Evolutionary conservation across 345 rosid genomes (phyloP).

Genomic region (Salix purpurea): DNA sequence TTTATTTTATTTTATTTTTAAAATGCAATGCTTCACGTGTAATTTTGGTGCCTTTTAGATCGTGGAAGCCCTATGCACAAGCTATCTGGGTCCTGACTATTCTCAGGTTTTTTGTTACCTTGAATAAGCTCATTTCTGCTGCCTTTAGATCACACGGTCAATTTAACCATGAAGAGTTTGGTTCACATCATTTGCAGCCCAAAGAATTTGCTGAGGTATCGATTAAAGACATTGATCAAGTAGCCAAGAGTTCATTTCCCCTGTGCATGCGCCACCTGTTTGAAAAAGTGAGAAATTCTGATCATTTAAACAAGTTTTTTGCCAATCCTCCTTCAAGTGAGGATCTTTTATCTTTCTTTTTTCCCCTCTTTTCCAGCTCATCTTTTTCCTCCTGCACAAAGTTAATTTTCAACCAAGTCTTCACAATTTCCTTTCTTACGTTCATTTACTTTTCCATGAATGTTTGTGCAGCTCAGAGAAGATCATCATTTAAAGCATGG

Average conservation of each 20-base stretch:
- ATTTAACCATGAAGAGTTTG: constrained; percentile 1
- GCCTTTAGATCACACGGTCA: constrained; percentile 1
- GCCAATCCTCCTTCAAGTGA: not conserved
- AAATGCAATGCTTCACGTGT: constrained; percentile 1
- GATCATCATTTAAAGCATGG: constrained; percentile 96
- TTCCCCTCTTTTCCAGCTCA: not conserved
- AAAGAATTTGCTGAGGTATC: constrained; percentile 68
- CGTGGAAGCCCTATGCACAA: constrained; percentile 67
- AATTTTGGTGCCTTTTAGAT: constrained; percentile 41
- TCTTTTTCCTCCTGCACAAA: not conserved
- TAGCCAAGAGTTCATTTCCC: constrained; percentile 79
- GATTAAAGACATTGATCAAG: constrained; percentile 69
- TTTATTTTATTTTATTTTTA: not conserved
- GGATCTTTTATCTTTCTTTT: not conserved
- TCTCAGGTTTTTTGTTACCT: constrained; percentile 53
- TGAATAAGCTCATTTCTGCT: not conserved
- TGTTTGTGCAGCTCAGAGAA: constrained; percentile 62
- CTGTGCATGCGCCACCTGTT: constrained; percentile 89
- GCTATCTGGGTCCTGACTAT: constrained; percentile 89
- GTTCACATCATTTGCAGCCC: constrained; percentile 44
- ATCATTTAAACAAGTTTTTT: not conserved
- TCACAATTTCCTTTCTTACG: not conserved
- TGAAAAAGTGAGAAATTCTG: constrained; percentile 57
- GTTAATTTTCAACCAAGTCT: not conserved
- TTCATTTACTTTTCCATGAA: constrained; percentile 3